Base-by-base conservation (phyloP, 441 rosid genomes). In the Arabidopsis hybrid region DNA sequence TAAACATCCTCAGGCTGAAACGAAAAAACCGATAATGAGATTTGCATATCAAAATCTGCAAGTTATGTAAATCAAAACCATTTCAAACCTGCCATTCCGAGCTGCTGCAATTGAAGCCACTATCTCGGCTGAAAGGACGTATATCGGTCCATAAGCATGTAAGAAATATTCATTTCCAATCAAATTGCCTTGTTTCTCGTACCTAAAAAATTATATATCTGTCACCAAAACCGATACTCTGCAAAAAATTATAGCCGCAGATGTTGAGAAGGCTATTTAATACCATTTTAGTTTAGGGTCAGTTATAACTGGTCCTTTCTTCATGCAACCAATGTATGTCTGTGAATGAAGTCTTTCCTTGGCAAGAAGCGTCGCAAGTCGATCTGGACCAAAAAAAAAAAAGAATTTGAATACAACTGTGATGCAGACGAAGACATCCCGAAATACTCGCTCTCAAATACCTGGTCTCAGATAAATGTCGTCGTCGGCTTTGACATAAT, bases 381-480 rank as follows among this genome's bases (percentile, higher is more conserved):
- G 91, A 85, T 92, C 97, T 91, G 74, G 62, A 46, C 12, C 4
- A 26, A 26, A 26, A 26, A 3, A 18, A 26, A 0, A 1, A 31
- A 62, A 35, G 17, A 35, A 56, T 16, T 7, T 29, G 36, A 55
- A 17, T 42, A 29, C 69, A 5, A 65, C 9, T 5, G 13, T 56
- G 62, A 58, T 5, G 13, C 38, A 26, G 18, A 64, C 7, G 38
- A 42, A 47, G 50, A 55, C 26, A 68, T 35, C 38, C 3, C 1
- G 12, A 31, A 17, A 0, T 9, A 43, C 18, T 10, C 26, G 0
- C 35, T 43, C 7, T 34, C 6, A 31, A 12, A 34, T 83, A 91
- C 97, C 97, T 75, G 91, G 95, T 69, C 93, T 88, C 77, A 91
- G 75, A 76, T 91, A 91, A 57, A 91, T 88, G 71, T 88, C 89